Evolutionary conservation across 306 rosid genomes (phyloP), one percentile per base, ranked within the genome.

Genomic region (Albizia julibrissin): DNA sequence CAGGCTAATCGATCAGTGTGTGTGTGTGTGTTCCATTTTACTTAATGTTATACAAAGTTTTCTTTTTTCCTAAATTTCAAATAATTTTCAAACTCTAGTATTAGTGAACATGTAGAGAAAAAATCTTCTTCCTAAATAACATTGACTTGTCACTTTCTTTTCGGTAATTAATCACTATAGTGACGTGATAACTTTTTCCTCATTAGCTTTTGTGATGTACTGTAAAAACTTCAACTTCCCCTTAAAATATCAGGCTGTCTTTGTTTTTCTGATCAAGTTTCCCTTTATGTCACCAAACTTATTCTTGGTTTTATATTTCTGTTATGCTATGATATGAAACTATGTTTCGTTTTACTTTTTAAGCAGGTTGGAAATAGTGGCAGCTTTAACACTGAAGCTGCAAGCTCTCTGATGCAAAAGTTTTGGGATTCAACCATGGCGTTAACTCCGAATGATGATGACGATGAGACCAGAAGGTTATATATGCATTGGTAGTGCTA

Each of bases 361-460:
- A 67, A 83, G 33, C 84, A 96, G 99, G 95, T 85, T 72, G 99
- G 98, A 85, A 91, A 72, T 81, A 75, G 89, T 77, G 83, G 89
- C 79, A 91, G 87, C 71, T 75, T 86, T 44, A 80, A 77, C 79
- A 91, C 85, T 78, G 99, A 93, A 83, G 92, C 94, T 46, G 71
- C 97, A 64, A 92, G 84, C 89, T 71, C 91, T 47, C 72, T 93
- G 94, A 92, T 96, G 97, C 99, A 93, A 81, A 93, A 89, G 87
- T 96, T 96, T 83, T 96, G 99, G 99, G 98, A 96, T 86, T 96
- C 99, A 64, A 98, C 99, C 80, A 90, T 96, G 98, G 91, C 95
- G 78, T 88, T 87, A 27, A 76, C 85, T 74, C 91, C 94, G 72
- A 83, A 81, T 85, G 97, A 92, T 3, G 97, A 94, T 15, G 99